These are phyloP conservation scores for Craspedostauros australis DNA, from an alignment of 108 stramenopile genomes.

Conservation along the genomic window DNA sequence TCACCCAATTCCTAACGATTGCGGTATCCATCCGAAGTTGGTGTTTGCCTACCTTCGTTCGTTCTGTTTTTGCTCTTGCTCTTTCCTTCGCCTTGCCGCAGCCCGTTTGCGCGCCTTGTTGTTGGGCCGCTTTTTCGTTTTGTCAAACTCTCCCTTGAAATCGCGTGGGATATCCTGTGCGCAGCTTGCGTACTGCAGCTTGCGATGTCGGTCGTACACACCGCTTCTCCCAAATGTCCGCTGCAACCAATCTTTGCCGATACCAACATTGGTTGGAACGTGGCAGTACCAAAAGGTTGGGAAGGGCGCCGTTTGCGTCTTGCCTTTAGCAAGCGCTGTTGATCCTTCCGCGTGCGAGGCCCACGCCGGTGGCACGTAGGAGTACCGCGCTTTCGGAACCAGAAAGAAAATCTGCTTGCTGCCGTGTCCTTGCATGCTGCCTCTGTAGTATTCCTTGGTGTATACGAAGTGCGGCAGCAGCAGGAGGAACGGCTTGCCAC, in stretches of 20 bases:
- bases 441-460: constrained; percentile 13
- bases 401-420: constrained; percentile 7
- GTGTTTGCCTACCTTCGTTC: too few relatives aligned
- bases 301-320: constrained; percentile 24
- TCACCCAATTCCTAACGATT: too few relatives aligned
- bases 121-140: constrained; percentile 50
- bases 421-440: neutral
- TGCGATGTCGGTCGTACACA: neutral
- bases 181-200: constrained; percentile 6
- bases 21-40: too few relatives aligned
- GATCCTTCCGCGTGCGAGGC: constrained; percentile 5
- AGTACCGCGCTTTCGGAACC: constrained; percentile 10
- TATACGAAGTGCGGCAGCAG: constrained; percentile 39
- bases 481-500: constrained; percentile 12
- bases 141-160: constrained; percentile 34
- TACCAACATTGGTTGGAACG: neutral
- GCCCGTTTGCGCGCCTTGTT: constrained; percentile 32
- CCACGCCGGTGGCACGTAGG: constrained; percentile 16
- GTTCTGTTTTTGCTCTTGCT: constrained; percentile 10
- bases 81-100: neutral
- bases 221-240: constrained; percentile 12
- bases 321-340: constrained; percentile 12
- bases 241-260: constrained; percentile 1
- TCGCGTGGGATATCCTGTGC: constrained; percentile 9
- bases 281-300: constrained; percentile 29